Evolutionary conservation across 306 rosid genomes (phyloP), one percentile per base, ranked within the genome.

Genomic region (Quercus glauca): DNA sequence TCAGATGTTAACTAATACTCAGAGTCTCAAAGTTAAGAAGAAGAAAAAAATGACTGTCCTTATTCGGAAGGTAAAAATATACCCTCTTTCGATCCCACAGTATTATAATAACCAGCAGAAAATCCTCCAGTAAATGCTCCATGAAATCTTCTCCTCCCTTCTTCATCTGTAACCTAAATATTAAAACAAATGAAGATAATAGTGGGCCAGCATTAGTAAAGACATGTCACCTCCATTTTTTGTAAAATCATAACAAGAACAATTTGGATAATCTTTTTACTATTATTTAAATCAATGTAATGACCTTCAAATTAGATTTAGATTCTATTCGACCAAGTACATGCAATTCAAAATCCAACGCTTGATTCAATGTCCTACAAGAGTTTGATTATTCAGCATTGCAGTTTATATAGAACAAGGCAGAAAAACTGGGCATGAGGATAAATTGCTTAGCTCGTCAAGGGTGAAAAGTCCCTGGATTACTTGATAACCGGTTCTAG

Each of bases 71-170:
- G 68, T 23, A 52, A 78, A 73, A 52, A 15, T 14, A 59, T 88
- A 93, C 99, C 99, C 80, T 95, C 97, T 89, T 93, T 93, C 6
- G 98, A 85, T 71, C 99, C 99, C 78, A 83, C 99, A 23, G 98
- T 78, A 59, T 95, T 95, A 83, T 86, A 95, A 85, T 90, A 92
- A 76, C 99, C 99, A 65, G 99, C 98, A 64, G 99, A 95, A 85
- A 49, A 95, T 43, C 99, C 98, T 64, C 98, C 98, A 0, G 93
- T 89, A 85, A 95, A 95, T 26, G 99, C 98, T 12, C 99, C 99
- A 76, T 95, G 99, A 80, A 95, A 93, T 87, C 99, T 90, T 86
- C 99, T 90, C 81, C 96, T 87, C 81, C 99, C 99, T 90, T 95
- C 99, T 69, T 93, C 99, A 68, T 95, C 98, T 87, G 83, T 89